Evolutionary conservation across 2,329 filamentous ascomycete genomes (phyloP), one percentile per base, ranked within the genome.

Genomic region (Mycosphaerelloides madeirae): DNA sequence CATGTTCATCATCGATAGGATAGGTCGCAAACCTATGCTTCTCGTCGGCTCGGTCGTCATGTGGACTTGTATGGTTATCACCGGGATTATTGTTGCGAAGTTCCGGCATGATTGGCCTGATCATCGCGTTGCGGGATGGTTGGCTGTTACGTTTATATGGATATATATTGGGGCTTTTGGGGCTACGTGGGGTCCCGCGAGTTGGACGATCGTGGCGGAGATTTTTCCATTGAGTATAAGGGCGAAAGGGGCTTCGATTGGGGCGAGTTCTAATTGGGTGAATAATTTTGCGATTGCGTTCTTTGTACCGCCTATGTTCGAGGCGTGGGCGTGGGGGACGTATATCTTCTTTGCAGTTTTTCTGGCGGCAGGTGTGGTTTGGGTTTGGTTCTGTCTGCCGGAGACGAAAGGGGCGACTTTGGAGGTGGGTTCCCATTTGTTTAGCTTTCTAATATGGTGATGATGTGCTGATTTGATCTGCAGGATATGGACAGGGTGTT

Each of bases 101-200:
- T 81, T 69, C 56, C 69, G 67, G 9, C 56, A 69, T 18, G 63
- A 74, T 38, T 61, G 57, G 57, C 49, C 56, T 11, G 44, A 65
- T 2, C 75, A 53, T 29, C 40, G 39, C n/a, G 77, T 75, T 0
- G 81, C 82, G 0, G 84, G 84, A 1, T 89, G 85, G 85, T 83
- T 69, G 3, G 76, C 81, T 0, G 81, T 78, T 3, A 72, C 64
- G 41, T 83, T 85, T 74, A 79, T 85, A 7, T 88, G 84, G 84
- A 72, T 88, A 1, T 88, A 85, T 51, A 78, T 85, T 15, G 70
- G 84, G 25, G 77, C 85, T 61, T 89, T 88, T 57, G 85, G 82
- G 20, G 87, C 85, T 61, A 81, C 78, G 0, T 88, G 84, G 84
- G 82, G 83, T 0, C 66, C 67, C 2, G 82, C 79, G 54, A 77